Evolutionary conservation across 345 rosid genomes (phyloP).

Genomic region (Gossypium rotundifolium): DNA sequence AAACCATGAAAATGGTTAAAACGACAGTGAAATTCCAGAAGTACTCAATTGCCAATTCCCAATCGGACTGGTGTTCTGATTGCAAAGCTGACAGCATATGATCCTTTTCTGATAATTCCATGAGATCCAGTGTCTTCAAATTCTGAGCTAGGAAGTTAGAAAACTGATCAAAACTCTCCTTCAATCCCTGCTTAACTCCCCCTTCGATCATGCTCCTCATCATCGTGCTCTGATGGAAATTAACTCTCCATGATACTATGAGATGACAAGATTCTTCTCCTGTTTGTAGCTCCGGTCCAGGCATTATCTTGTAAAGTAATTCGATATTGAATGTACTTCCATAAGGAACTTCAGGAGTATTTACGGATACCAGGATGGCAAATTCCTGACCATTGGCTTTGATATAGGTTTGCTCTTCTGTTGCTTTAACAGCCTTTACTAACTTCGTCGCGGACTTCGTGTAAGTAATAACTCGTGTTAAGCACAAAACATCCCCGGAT

Average conservation of each 20-base stretch:
- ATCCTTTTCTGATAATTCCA: slow-evolving; percentile 36
- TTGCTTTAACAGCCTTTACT: slow-evolving; percentile 74
- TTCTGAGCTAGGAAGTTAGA: slow-evolving; percentile 44
- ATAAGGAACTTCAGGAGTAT: slow-evolving; percentile 81
- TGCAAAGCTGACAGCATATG: slow-evolving; percentile 56
- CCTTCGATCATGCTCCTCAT: slow-evolving; percentile 89
- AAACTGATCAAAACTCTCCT: slow-evolving; percentile 68
- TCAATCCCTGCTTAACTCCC: slow-evolving; percentile 75
- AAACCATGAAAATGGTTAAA: slow-evolving; percentile 46
- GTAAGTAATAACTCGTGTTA: slow-evolving; percentile 49
- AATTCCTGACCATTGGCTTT: slow-evolving; percentile 54
- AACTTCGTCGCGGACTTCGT: slow-evolving; percentile 67
- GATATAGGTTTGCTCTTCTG: slow-evolving; percentile 65
- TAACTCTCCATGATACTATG: slow-evolving; percentile 66
- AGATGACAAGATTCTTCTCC: slow-evolving; percentile 58
- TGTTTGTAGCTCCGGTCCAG: slow-evolving; percentile 40
- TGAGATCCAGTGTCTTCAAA: slow-evolving; percentile 36
- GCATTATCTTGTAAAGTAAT: slow-evolving; percentile 72
- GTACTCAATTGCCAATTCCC: slow-evolving; percentile 52
- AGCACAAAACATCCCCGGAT: slow-evolving; percentile 32
- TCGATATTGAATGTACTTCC: slow-evolving; percentile 61
- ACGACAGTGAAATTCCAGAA: slow-evolving; percentile 61
- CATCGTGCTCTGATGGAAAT: slow-evolving; percentile 57
- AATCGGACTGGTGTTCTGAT: slow-evolving; percentile 55
- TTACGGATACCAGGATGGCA: slow-evolving; percentile 45